Evolutionary conservation across 345 rosid species (phyloP), one percentile per base, ranked within the genome.

Genomic region (Hypericum androsaemum): DNA sequence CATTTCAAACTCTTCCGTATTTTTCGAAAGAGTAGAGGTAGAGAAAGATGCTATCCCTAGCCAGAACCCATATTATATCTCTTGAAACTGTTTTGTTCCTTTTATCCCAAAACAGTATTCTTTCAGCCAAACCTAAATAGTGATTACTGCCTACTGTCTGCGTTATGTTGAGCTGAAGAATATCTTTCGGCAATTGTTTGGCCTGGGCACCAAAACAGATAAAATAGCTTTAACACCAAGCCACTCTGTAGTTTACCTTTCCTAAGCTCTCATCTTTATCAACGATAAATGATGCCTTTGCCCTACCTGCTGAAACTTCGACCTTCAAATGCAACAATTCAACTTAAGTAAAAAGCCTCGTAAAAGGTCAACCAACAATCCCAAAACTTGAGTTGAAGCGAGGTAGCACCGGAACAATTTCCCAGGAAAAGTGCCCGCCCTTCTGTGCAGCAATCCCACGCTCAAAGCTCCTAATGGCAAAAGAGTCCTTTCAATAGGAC

Each of bases 381-480:
- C 6, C 11, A 39, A n/a, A 43, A 17, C 39, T 5, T 47, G 12
- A 2, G 11, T 10, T 53, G 35, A 47, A 52, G 5, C 13, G 22
- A 12, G 38, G 28, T 8, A 12, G 36, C 5, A 66, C 71, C 39
- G 71, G 71, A 60, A 50, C 57, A 42, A 66, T 60, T 60, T 66
- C 71, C 65, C 65, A 66, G 12, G 71, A 66, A 50, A 60, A 66
- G 37, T 22, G 40, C 42, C 71, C 54, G 16, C 10, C 42, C 43
- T 45, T 60, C 16, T 60, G 61, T 39, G 71, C 58, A 43, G 58
- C 60, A 50, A 55, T 60, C 35, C 65, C 65, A 7, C 61, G 58
- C 54, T 66, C 71, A 60, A 60, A 66, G 65, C 65, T 66, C 37
- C 16, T 39, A 35, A 60, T 45, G 37, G 65, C 65, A 60, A 60